A percentile compares a stretch with the other conserved stretches of the same genome.
phyloP scores from a whole-genome alignment of 495 filamentous ascomycete genomes.

The Oidiodendron maius region DNA sequence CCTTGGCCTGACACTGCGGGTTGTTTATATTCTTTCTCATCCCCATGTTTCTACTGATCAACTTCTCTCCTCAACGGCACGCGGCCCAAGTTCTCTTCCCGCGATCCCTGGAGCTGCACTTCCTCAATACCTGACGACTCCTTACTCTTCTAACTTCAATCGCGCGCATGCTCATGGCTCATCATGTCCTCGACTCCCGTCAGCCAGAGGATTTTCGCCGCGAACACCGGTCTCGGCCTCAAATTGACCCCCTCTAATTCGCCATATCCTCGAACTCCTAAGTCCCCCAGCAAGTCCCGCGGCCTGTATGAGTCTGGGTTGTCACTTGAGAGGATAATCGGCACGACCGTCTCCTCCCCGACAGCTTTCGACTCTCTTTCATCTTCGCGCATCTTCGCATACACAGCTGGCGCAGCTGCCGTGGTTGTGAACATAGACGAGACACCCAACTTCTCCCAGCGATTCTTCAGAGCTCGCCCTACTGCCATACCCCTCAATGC shows the following conservation, averaged over 20 bases:
- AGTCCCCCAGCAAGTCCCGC: constrained; percentile 54
- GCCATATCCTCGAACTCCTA: constrained; percentile 55
- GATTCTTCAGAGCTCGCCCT: constrained; percentile 85
- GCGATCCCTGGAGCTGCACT: not conserved
- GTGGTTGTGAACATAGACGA: constrained; percentile 80
- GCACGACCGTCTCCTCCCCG: constrained; percentile 76
- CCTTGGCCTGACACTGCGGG: not conserved
- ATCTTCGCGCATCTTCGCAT: constrained; percentile 67
- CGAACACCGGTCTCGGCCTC: constrained; percentile 40
- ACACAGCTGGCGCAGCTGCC: constrained; percentile 88
- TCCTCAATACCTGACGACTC: not conserved
- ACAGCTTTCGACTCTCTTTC: constrained; percentile 81
- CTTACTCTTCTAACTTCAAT: constrained; percentile 1
- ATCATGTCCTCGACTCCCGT: constrained; percentile 53
- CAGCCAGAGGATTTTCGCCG: constrained; percentile 35
- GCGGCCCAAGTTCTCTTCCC: not conserved
- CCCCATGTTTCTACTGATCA: not conserved
- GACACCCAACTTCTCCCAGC: constrained; percentile 64
- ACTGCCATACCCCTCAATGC: constrained; percentile 57
- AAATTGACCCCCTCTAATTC: constrained; percentile 80
- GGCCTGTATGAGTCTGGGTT: constrained; percentile 46
- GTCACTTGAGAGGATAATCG: constrained; percentile 76
- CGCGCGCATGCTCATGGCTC: constrained; percentile 37
- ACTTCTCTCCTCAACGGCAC: not conserved
- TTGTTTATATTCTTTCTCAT: not conserved